Conservation (phyloP, 2,329 filamentous ascomycete species). For the Fusarium nanum region DNA sequence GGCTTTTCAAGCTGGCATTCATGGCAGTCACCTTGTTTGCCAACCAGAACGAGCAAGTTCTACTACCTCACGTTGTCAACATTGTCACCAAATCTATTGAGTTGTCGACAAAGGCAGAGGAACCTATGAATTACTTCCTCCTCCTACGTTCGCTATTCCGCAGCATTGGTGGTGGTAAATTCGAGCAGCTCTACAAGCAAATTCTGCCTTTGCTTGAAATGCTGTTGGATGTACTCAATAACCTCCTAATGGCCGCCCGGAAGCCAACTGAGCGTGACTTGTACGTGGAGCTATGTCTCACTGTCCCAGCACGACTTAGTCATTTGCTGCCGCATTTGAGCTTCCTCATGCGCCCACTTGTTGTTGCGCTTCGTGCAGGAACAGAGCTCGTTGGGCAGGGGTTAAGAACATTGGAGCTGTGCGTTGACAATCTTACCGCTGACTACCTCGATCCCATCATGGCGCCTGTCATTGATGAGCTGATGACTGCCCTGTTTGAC, state of each 20-base stretch:
- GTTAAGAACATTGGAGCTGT: slow-evolving; percentile 91
- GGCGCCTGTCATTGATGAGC: slow-evolving; percentile 97
- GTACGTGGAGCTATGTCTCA: slow-evolving; percentile 96
- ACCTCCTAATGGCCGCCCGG: slow-evolving; percentile 86
- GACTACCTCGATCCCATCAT: slow-evolving; percentile 99
- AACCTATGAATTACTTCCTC: slow-evolving; percentile 99
- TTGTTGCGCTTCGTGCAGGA: slow-evolving; percentile 92
- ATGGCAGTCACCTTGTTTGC: slow-evolving; percentile 99
- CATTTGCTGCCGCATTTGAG: slow-evolving; percentile 95
- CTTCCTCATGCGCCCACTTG: slow-evolving; percentile 95
- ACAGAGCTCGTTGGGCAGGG: slow-evolving; percentile 96
- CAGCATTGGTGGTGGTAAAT: slow-evolving; percentile 96
- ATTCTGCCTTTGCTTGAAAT: slow-evolving; percentile 96
- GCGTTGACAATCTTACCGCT: slow-evolving; percentile 96
- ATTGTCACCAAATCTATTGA: slow-evolving; percentile 98
- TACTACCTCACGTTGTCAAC: slow-evolving; percentile 95
- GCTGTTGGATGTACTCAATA: slow-evolving; percentile 97
- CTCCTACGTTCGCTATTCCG: slow-evolving; percentile 91
- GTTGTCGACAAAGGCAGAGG: slow-evolving; percentile 92
- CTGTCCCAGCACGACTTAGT: slow-evolving; percentile 92
- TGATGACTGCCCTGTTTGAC: slow-evolving; percentile 98
- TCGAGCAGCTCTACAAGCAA: slow-evolving; percentile 98
- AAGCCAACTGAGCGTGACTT: slow-evolving; percentile 93
- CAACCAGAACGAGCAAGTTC: slow-evolving; percentile 91
- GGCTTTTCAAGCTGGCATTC: slow-evolving; percentile 97